phyloP scores from a whole-genome alignment of 352 stramenopile species.

The Pythium aphanidermatum region DNA sequence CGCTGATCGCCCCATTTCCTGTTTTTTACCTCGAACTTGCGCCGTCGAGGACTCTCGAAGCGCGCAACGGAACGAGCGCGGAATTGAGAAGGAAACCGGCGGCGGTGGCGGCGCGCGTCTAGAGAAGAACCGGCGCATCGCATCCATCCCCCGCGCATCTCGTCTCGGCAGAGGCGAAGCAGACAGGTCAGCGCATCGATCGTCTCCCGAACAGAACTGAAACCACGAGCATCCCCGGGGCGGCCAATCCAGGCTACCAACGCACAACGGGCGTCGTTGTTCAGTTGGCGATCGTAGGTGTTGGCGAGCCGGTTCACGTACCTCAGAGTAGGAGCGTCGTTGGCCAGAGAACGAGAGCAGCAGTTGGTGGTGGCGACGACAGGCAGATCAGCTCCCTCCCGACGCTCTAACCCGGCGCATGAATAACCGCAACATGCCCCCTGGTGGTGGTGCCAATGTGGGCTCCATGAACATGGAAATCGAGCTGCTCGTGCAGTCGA shows the following conservation, averaged over 20 bases:
- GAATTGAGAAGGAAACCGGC: constrained; percentile 21
- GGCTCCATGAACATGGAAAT: constrained; percentile 67
- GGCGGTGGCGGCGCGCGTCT: background rate
- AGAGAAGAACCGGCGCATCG: constrained; percentile 8
- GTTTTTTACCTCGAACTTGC: constrained; percentile 23
- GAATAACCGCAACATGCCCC: constrained; percentile 17
- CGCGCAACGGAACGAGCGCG: constrained; percentile 11
- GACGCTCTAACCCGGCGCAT: no score
- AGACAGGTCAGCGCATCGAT: background rate
- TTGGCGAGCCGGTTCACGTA: constrained; percentile 6
- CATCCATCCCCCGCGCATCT: constrained; percentile 4
- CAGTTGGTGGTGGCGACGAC: background rate
- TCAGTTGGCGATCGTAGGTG: constrained; percentile 4
- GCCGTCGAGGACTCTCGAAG: background rate
- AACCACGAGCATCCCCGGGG: no score
- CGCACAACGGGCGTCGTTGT: no score
- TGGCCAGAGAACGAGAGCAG: background rate
- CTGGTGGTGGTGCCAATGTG: constrained; percentile 16
- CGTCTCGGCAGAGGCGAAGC: background rate
- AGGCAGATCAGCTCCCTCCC: background rate
- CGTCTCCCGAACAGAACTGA: constrained; percentile 3
- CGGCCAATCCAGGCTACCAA: no score
- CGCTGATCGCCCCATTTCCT: constrained; percentile 22
- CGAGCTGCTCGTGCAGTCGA: constrained; percentile 79
- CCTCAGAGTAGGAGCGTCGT: no score